Percentiles rank a stretch among this genome's conserved stretches.
phyloP scores from a whole-genome alignment of 2,329 filamentous ascomycete species.

The Cordyceps javanica region DNA sequence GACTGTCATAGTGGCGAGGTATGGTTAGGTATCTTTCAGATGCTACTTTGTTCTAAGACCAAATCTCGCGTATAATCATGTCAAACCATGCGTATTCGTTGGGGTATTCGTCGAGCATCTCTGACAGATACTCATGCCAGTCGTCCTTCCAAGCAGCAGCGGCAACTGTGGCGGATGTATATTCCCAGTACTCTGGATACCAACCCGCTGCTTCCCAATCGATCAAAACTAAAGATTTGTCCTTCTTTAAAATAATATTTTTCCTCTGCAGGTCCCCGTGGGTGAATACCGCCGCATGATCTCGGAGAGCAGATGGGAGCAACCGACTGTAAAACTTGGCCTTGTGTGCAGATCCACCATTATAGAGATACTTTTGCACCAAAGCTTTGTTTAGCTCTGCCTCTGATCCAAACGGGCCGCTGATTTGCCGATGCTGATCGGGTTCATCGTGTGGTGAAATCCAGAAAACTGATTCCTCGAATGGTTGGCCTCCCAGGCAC shows the following conservation, averaged over 20 bases:
- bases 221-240: slow-evolving; percentile 15
- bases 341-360: slow-evolving; percentile 4
- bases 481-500: slow-evolving; percentile 14
- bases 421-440: slow-evolving; percentile 7
- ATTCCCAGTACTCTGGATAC: slow-evolving; percentile 22
- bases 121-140: slow-evolving; percentile 18
- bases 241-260: slow-evolving; percentile 16
- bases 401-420: slow-evolving; percentile 12
- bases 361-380: slow-evolving; percentile 15
- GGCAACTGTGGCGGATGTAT: slow-evolving; percentile 15
- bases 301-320: not conserved
- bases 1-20: too few relatives aligned
- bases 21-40: too few relatives aligned
- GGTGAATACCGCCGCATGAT: slow-evolving; percentile 15
- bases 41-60: slow-evolving; percentile 10
- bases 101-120: slow-evolving; percentile 17
- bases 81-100: slow-evolving; percentile 18
- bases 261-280: slow-evolving; percentile 21
- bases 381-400: slow-evolving; percentile 13
- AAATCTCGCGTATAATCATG: slow-evolving; percentile 17
- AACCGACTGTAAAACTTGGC: not conserved
- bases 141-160: slow-evolving; percentile 18
- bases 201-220: slow-evolving; percentile 21
- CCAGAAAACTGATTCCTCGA: slow-evolving; percentile 17
- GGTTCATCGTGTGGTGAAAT: slow-evolving; percentile 6